phyloP scores from a whole-genome alignment of 371 early-diverging fungal species.

The Mortierella sp. region DNA sequence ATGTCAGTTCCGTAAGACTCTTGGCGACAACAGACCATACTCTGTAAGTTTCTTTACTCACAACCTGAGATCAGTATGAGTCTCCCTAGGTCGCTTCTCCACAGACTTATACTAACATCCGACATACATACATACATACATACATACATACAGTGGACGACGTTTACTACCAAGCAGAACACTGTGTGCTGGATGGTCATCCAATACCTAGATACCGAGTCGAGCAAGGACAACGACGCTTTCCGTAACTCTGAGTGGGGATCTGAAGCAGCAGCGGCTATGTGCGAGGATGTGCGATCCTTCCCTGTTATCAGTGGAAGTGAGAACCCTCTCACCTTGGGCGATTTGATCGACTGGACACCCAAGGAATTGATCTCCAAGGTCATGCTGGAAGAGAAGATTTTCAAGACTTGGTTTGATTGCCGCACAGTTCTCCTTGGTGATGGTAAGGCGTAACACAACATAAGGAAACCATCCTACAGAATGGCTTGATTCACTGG shows the following conservation, averaged over 20 bases:
- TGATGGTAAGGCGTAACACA: not conserved
- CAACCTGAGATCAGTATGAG: too few species aligned
- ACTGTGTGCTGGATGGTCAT: slow-evolving; percentile 39
- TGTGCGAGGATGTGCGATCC: slow-evolving; percentile 36
- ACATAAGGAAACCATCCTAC: not conserved
- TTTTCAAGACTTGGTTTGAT: slow-evolving; percentile 17
- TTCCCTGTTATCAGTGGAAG: slow-evolving; percentile 17
- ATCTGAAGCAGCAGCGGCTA: slow-evolving; percentile 27
- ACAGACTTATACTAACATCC: not conserved
- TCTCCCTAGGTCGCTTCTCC: not conserved
- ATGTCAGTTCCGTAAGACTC: slow-evolving; percentile 35
- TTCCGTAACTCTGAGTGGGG: slow-evolving; percentile 42
- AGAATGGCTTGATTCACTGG: not conserved
- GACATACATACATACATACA: not conserved
- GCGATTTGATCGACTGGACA: slow-evolving; percentile 6
- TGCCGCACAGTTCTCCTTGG: slow-evolving; percentile 13
- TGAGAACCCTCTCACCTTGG: not conserved
- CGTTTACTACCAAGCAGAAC: slow-evolving; percentile 34
- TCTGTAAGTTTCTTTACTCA: slow-evolving; percentile 19
- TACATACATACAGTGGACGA: slow-evolving; percentile 41
- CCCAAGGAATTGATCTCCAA: slow-evolving; percentile 1
- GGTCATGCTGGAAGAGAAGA: slow-evolving; percentile 16
- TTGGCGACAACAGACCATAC: slow-evolving; percentile 36
- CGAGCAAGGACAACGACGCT: slow-evolving; percentile 26
- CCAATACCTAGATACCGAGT: slow-evolving; percentile 20